Evolutionary conservation across 116 monocot genomes (phyloP).

Genomic region (Dioscorea cayenensis): DNA sequence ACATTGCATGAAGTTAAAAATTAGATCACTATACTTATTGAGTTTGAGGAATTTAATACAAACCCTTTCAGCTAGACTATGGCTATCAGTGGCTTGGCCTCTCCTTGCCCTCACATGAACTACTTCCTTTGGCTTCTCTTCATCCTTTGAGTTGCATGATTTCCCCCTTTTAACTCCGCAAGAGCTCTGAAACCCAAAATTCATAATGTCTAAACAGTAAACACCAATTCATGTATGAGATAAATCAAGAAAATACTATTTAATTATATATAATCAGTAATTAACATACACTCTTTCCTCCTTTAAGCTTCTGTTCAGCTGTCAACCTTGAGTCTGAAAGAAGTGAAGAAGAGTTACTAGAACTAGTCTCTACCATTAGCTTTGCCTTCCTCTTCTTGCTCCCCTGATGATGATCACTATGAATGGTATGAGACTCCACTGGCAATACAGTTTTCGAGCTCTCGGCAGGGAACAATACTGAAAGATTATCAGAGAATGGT

Average conservation of each 20-base stretch:
- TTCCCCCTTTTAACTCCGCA: constrained; percentile 13
- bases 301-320: constrained; percentile 4
- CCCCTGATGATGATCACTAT: neutral
- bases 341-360: constrained; percentile 2
- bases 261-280: no score
- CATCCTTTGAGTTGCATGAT: constrained; percentile 12
- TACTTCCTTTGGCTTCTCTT: constrained; percentile 31
- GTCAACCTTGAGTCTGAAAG: neutral
- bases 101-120: constrained; percentile 62
- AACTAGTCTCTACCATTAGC: neutral
- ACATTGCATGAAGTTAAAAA: neutral
- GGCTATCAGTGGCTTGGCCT: constrained; percentile 63
- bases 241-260: neutral
- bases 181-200: constrained; percentile 14
- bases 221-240: neutral
- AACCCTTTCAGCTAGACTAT: constrained; percentile 55
- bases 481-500: neutral
- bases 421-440: neutral
- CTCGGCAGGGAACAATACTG: constrained; percentile 2
- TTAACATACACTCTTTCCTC: constrained; percentile 17
- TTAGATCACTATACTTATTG: neutral
- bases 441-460: neutral
- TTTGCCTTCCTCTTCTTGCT: constrained; percentile 19
- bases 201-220: neutral
- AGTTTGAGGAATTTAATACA: neutral